Base-by-base conservation (phyloP, 176 grass and related monocot genomes). In the Elymus sibiricus region DNA sequence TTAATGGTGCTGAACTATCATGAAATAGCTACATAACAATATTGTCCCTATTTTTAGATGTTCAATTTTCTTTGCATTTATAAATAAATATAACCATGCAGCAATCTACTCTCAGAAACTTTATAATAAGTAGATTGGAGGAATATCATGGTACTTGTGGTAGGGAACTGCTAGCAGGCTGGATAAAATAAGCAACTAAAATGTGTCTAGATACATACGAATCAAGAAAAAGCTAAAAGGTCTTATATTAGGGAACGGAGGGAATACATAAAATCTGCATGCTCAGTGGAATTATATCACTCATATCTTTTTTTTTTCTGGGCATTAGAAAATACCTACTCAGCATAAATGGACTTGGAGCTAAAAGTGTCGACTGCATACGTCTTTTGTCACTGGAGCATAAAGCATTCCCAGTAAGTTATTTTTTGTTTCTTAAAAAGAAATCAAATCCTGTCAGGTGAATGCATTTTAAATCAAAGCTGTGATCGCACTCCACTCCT, bases 401-500 rank as follows among this genome's bases (percentile, higher is more conserved):
- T 80, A 90, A 83, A 90, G 89, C 85, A 68, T 90, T 90, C 38
- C 89, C 89, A 25, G 89, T 90, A 84, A 87, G 89, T 87, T 67
- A 28, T 37, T 67, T 60, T 35, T 83, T 85, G 3, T 85, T 11
- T 46, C 25, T 21, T 62, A 56, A 83, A 12, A 73, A 26, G 19
- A n/a, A 38, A 66, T 79, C 37, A 51, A 55, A 75, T 67, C 10
- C 10, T 11, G 53, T 51, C 64, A 82, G 77, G 56, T 25, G 13
- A 71, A 35, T 86, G 66, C 27, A 65, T 77, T 66, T 77, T 64
- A 34, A 49, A 77, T 77, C 21, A 77, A 72, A 77, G 8, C 11
- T 24, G 35, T 85, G 83, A 68, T 16, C 9, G 9, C 44, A 67
- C 44, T 74, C 25, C 21, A 82, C 68, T 87, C 70, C 49, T 75